Evolutionary conservation across 2,329 filamentous ascomycete species (phyloP).

Genomic region (Penicillium sp.): DNA sequence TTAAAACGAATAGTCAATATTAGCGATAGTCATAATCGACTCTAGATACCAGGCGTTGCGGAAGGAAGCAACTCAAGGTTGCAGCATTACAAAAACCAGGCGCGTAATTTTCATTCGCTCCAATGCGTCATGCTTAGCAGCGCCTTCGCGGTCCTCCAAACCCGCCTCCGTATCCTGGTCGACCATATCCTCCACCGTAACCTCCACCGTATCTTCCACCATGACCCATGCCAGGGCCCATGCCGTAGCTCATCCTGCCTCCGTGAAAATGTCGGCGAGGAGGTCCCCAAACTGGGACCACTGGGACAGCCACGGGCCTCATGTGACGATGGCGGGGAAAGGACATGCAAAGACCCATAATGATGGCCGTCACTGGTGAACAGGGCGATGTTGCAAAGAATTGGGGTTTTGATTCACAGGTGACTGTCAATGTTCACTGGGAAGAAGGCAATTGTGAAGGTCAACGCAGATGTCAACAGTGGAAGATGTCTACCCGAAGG

Average conservation of each 20-base stretch:
- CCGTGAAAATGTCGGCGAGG: slow-evolving; percentile 11
- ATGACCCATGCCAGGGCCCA: slow-evolving; percentile 10
- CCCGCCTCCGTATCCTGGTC: background rate
- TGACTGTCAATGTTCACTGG: background rate
- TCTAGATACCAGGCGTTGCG: too few species aligned
- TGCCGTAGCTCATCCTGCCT: slow-evolving; percentile 11
- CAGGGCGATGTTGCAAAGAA: too few species aligned
- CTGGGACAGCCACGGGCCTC: slow-evolving; percentile 5
- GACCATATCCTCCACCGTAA: slow-evolving; percentile 5
- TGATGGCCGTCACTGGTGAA: background rate
- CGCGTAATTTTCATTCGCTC: background rate
- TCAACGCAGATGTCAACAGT: background rate
- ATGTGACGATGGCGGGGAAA: slow-evolving; percentile 8
- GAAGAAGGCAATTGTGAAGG: background rate
- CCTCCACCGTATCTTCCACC: slow-evolving; percentile 6
- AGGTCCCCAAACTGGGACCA: slow-evolving; percentile 9
- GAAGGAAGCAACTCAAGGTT: too few species aligned
- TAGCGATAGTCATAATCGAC: too few species aligned
- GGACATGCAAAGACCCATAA: slow-evolving; percentile 21
- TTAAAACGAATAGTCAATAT: too few species aligned
- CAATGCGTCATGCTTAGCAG: background rate
- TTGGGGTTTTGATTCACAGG: too few species aligned
- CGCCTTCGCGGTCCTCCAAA: background rate
- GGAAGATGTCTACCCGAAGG: background rate
- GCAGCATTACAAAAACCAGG: too few species aligned